Evolutionary conservation across 192 early-diverging fungal species (phyloP).

Genomic region (Backusella macrospora): DNA sequence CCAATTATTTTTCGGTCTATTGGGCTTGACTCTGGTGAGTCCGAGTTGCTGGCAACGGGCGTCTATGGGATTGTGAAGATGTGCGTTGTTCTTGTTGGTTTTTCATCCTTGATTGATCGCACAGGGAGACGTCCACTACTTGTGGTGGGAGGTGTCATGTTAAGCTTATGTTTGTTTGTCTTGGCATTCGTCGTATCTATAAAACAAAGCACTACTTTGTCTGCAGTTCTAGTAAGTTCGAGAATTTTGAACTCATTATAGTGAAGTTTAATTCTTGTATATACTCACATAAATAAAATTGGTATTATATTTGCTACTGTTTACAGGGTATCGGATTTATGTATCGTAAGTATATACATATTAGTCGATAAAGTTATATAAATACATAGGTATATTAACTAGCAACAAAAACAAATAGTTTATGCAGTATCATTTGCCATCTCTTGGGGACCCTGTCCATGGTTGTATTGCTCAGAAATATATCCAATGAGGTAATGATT

Average conservation of each 20-base stretch:
- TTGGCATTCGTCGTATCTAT: slow-evolving; percentile 19
- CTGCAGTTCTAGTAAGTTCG: slow-evolving; percentile 19
- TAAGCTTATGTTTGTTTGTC: slow-evolving; percentile 30
- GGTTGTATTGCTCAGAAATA: slow-evolving; percentile 78
- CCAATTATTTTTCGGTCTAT: slow-evolving; percentile 36
- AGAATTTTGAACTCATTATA: neutral
- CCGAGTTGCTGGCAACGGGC: slow-evolving; percentile 39
- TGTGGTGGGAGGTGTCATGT: slow-evolving; percentile 43
- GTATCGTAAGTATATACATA: slow-evolving; percentile 19
- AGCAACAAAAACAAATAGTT: neutral
- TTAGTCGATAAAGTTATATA: neutral
- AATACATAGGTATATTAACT: neutral
- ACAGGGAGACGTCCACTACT: slow-evolving; percentile 71
- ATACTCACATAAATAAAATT: neutral
- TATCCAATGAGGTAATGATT: slow-evolving; percentile 57
- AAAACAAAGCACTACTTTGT: neutral
- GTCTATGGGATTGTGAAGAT: slow-evolving; percentile 45
- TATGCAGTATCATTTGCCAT: slow-evolving; percentile 65
- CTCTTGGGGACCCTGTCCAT: slow-evolving; percentile 79
- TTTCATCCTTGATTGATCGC: slow-evolving; percentile 61
- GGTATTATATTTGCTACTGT: neutral
- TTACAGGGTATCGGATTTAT: slow-evolving; percentile 17
- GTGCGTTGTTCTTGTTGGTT: slow-evolving; percentile 39
- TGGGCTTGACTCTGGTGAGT: slow-evolving; percentile 29
- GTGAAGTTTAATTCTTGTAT: neutral